A percentile compares a stretch with the other conserved stretches of the same genome.
phyloP scores from a whole-genome alignment of 169 alveolate genomes.

The Babesia ovata region DNA sequence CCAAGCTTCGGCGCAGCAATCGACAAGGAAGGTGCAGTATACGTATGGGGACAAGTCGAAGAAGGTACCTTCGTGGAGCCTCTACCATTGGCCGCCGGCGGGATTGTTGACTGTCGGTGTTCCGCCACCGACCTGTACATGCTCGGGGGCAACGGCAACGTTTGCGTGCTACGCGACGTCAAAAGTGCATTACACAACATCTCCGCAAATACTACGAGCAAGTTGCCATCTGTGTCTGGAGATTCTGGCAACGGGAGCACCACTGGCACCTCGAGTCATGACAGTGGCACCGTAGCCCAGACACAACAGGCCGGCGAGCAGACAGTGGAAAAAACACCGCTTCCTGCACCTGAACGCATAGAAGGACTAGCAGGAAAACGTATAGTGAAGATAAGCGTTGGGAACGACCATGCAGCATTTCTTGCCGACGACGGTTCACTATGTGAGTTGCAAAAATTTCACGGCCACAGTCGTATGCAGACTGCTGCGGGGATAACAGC shows the following conservation, averaged over 20 bases:
- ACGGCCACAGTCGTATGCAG: background rate
- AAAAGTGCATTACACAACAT: background rate
- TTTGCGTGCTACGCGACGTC: slow-evolving; percentile 14
- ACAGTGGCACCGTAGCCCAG: background rate
- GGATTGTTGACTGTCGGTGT: slow-evolving; percentile 44
- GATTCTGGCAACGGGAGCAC: background rate
- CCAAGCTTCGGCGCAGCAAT: slow-evolving; percentile 63
- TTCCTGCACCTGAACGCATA: background rate
- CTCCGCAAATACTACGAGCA: background rate
- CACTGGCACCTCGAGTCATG: background rate
- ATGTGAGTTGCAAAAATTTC: slow-evolving; percentile 3
- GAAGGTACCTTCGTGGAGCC: slow-evolving; percentile 28
- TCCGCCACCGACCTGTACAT: slow-evolving; percentile 47
- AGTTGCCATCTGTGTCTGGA: background rate
- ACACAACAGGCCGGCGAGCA: background rate
- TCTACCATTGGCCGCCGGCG: background rate
- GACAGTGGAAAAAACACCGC: background rate
- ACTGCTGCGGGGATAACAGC: slow-evolving; percentile 59
- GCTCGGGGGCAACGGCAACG: slow-evolving; percentile 37
- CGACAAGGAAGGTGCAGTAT: slow-evolving; percentile 16
- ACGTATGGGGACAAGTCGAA: slow-evolving; percentile 56
- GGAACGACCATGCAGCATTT: slow-evolving; percentile 62
- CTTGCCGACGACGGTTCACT: slow-evolving; percentile 52
- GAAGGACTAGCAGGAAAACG: background rate
- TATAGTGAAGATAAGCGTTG: slow-evolving; percentile 57